A percentile compares a stretch with the other conserved stretches of the same genome.
phyloP scores from a whole-genome alignment of 2,329 filamentous ascomycete genomes.

The Fusarium drepaniforme region DNA sequence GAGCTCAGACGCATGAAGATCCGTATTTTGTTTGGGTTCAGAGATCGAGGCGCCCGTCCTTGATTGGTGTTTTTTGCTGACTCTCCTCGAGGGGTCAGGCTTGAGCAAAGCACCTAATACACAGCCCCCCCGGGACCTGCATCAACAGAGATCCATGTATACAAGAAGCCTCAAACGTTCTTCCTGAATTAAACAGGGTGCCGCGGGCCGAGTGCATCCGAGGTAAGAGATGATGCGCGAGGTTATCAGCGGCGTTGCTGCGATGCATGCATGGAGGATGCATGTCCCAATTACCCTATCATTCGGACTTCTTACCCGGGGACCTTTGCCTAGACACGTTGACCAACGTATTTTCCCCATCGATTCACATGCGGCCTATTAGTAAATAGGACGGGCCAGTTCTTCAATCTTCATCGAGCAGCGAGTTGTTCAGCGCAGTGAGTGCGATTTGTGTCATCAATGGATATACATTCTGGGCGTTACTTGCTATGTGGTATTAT shows the following conservation, averaged over 20 bases:
- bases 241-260: neutral
- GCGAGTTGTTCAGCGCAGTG: neutral
- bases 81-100: neutral
- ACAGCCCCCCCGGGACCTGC: neutral
- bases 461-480: neutral
- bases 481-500: neutral
- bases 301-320: neutral
- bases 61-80: neutral
- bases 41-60: neutral
- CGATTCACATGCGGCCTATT: neutral
- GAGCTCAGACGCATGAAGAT: too few relatives aligned
- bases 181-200: neutral
- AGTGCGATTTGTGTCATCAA: neutral
- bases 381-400: neutral
- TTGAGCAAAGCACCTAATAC: neutral
- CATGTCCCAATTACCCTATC: neutral
- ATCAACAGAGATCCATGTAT: neutral
- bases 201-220: neutral
- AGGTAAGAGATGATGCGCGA: neutral
- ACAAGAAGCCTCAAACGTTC: neutral
- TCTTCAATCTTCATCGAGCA: too few relatives aligned
- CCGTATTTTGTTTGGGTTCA: neutral
- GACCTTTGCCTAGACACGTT: neutral
- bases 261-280: neutral
- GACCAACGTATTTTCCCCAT: neutral